Evolutionary conservation across 345 rosid species (phyloP).

Genomic region (Erysimum cheiranthoides): DNA sequence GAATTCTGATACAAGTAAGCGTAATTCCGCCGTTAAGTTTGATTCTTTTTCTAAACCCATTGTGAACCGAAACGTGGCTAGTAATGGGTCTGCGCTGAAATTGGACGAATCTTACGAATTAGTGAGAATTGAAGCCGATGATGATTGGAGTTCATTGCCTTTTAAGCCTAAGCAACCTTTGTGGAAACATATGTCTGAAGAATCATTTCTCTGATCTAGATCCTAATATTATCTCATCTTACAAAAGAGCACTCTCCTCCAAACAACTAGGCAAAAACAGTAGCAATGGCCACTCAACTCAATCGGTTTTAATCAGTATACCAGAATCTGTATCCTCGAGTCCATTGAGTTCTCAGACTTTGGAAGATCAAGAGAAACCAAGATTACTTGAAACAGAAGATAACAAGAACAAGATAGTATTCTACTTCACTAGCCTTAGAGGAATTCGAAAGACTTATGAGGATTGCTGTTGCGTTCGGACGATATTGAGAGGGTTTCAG

Average conservation of each 20-base stretch:
- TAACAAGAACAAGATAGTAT: conserved; percentile 47
- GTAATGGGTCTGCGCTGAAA: conserved; percentile 37
- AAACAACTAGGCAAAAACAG: conserved; percentile 51
- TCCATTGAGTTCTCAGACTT: conserved; percentile 34
- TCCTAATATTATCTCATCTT: conserved; percentile 62
- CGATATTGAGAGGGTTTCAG: conserved; percentile 66
- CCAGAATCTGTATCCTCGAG: conserved; percentile 41
- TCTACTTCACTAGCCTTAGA: conserved; percentile 81
- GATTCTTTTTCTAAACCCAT: conserved; percentile 35
- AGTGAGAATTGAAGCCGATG: conserved; percentile 32
- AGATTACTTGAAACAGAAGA: conserved; percentile 41
- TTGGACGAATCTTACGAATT: conserved; percentile 35
- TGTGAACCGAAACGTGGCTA: conserved; percentile 29
- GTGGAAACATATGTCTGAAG: conserved; percentile 76
- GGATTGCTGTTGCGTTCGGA: conserved; percentile 71
- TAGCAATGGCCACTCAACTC: conserved; percentile 23
- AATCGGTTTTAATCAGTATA: background rate
- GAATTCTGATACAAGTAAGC: conserved; percentile 35
- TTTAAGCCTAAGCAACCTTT: conserved; percentile 50
- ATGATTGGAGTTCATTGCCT: conserved; percentile 37
- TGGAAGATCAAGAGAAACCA: conserved; percentile 28
- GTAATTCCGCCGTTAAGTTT: conserved; percentile 18
- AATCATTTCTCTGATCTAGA: conserved; percentile 68
- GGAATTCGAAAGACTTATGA: conserved; percentile 88
- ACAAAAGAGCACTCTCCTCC: conserved; percentile 66